Conservation (phyloP, 805 yeast genomes). For the Dipodascopsis uninucleata region DNA sequence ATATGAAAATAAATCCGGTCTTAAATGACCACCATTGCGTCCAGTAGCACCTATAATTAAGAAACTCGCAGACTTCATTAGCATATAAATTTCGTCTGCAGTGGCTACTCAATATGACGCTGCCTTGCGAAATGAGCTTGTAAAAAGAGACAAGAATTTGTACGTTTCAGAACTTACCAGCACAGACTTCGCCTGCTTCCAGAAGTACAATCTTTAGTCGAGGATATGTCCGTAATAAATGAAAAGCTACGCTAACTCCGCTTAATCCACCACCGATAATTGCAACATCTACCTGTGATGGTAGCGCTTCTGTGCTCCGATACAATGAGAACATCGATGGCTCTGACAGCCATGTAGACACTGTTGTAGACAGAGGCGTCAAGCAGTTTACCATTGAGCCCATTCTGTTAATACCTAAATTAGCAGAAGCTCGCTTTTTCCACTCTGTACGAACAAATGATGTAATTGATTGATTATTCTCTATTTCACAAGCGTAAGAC, state of each 20-base stretch:
- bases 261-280: conserved; percentile 48
- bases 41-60: conserved; percentile 41
- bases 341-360: conserved; percentile 21
- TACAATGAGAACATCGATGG: conserved; percentile 11
- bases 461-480: too few species aligned
- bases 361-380: background rate
- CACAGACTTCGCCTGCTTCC: conserved; percentile 44
- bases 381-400: too few species aligned
- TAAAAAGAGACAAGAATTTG: background rate
- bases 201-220: conserved; percentile 36
- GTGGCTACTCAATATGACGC: background rate
- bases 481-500: too few species aligned
- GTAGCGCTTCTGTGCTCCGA: conserved; percentile 32
- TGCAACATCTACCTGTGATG: conserved; percentile 40
- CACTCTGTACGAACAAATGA: too few species aligned
- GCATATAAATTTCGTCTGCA: background rate
- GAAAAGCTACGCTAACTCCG: conserved; percentile 43
- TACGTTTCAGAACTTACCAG: conserved; percentile 38
- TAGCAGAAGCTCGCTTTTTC: too few species aligned
- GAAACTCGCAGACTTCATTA: background rate
- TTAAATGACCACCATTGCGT: conserved; percentile 50
- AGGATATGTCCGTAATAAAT: conserved; percentile 32
- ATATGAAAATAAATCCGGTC: conserved; percentile 35
- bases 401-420: too few species aligned
- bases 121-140: background rate